Evolutionary conservation across 2,329 filamentous ascomycete genomes (phyloP), one percentile per base, ranked within the genome.

Genomic region (Amauroascus niger): DNA sequence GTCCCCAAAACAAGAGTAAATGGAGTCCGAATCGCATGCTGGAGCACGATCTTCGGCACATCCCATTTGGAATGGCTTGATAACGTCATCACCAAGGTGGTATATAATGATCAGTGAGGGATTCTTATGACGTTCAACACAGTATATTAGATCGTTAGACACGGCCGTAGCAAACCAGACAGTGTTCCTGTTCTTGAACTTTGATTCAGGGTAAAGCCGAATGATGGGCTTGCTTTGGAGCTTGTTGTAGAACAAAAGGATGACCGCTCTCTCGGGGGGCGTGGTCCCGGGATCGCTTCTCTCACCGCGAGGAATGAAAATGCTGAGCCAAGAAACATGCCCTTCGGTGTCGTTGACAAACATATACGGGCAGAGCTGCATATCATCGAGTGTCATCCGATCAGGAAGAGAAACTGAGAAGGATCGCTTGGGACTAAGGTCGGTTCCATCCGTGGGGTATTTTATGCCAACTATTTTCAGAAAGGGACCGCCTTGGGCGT

Each of bases 1-100:
- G 53, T 65, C 62, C 2, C 61, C 63, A 22, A 54, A 56, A 47
- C 18, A 50, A 39, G 6, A 39, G 16, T 5, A 8, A 7, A 28
- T 28, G 7, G 14, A 11, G 6, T 30, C 24, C n/a, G n/a, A n/a
- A n/a, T n/a, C n/a, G n/a, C n/a, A n/a, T n/a, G 22, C 11, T 20
- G 2, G 32, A 40, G 14, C 9, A 20, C n/a, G 14, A 3, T 14
- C 37, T 6, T 40, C 37, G 4, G 6, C 9, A 40, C 4, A 13
- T 35, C 3, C 3, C 32, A 35, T 13, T 35, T 30, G 28, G 13
- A 11, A 11, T 11, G 32, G 13, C 32, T 5, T 6, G 35, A 39
- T 18, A 39, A 39, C 14, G 3, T 24, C 39, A n/a, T n/a, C 39
- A 13, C 9, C 7, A 18, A 16, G 39, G 11, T 41, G 11, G 9